Evolutionary conservation across 306 rosid genomes (phyloP).

Genomic region (Casuarina glauca): DNA sequence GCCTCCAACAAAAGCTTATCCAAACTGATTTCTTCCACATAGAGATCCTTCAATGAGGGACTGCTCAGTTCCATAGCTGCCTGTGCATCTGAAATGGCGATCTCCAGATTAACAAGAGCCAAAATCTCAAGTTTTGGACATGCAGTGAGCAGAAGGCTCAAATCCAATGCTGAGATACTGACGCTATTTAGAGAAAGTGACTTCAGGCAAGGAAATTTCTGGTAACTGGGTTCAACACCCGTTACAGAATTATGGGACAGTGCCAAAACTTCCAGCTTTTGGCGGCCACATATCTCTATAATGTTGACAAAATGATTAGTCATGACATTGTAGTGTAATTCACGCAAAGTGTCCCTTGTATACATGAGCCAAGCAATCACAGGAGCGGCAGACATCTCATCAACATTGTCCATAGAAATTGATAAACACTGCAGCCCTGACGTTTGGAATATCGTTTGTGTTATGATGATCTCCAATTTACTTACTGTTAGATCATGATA

Average conservation of each 20-base stretch:
- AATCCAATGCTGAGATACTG: constrained; percentile 69
- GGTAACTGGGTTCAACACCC: constrained; percentile 74
- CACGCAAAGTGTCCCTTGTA: constrained; percentile 60
- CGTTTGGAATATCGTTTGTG: constrained; percentile 83
- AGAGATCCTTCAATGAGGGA: constrained; percentile 62
- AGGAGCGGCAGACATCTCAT: constrained; percentile 70
- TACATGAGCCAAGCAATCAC: constrained; percentile 88
- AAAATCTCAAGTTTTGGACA: constrained; percentile 64
- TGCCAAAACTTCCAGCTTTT: constrained; percentile 55
- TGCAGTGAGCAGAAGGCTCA: constrained; percentile 65
- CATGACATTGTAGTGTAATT: constrained; percentile 56
- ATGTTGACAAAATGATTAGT: constrained; percentile 61
- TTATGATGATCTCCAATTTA: constrained; percentile 71
- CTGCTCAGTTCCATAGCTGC: constrained; percentile 59
- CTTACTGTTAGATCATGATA: constrained; percentile 52
- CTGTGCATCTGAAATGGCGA: constrained; percentile 67
- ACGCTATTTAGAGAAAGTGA: constrained; percentile 62
- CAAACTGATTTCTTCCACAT: constrained; percentile 61
- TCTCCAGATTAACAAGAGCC: constrained; percentile 63
- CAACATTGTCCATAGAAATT: constrained; percentile 71
- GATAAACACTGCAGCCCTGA: constrained; percentile 60
- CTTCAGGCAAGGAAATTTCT: constrained; percentile 70
- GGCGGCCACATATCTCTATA: constrained; percentile 76
- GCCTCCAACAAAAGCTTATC: constrained; percentile 57
- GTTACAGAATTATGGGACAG: constrained; percentile 61